These are phyloP conservation scores for Colletotrichum truncatum DNA, from an alignment of 2,329 filamentous ascomycete species.

Conservation along the genomic window DNA sequence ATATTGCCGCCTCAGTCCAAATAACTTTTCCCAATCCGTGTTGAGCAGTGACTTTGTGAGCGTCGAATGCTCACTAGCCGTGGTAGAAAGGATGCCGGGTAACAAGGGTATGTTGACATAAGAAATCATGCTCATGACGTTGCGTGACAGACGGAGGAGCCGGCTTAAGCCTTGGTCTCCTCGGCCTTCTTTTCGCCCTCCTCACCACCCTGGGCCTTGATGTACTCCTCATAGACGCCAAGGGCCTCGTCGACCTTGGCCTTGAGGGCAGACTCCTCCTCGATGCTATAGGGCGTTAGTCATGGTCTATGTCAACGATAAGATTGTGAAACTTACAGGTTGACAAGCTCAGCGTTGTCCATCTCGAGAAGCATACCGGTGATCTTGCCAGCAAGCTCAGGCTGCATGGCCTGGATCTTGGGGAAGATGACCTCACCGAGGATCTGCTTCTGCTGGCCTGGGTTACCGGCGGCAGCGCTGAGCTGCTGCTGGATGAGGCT, in stretches of 20 bases:
- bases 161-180: conserved; percentile 51
- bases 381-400: conserved; percentile 97
- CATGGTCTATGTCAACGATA: not conserved
- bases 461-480: conserved; percentile 57
- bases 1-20: conserved; percentile 31
- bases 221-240: conserved; percentile 97
- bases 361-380: conserved; percentile 99
- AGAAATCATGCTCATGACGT: conserved; percentile 30
- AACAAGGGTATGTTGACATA: conserved; percentile 34
- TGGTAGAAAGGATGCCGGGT: conserved; percentile 31
- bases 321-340: conserved; percentile 79
- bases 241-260: conserved; percentile 98
- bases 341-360: conserved; percentile 94
- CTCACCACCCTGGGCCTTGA: conserved; percentile 78
- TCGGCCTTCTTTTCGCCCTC: conserved; percentile 63
- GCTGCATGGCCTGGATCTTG: conserved; percentile 95
- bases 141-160: conserved; percentile 24
- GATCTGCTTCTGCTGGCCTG: conserved; percentile 96
- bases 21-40: conserved; percentile 33
- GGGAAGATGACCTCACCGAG: conserved; percentile 98
- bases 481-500: conserved; percentile 67
- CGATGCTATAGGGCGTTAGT: conserved; percentile 69
- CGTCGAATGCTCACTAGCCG: conserved; percentile 21
- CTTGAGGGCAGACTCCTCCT: conserved; percentile 88
- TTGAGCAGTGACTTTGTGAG: conserved; percentile 29